Conservation (phyloP, 1,284 basidiomycete genomes). For the Cutaneotrichosporon curvatum region DNA sequence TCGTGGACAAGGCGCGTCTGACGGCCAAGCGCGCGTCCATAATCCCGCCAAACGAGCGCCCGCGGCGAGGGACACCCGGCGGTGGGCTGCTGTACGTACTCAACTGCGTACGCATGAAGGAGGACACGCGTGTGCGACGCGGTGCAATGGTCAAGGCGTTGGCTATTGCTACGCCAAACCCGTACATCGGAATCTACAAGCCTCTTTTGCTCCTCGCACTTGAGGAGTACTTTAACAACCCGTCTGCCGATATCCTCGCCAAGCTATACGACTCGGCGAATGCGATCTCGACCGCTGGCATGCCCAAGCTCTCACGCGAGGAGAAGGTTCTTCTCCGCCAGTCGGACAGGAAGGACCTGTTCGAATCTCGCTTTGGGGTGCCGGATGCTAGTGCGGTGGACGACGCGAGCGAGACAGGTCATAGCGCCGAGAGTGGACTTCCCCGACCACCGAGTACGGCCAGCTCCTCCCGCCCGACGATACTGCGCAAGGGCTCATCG, state of each 20-base stretch:
- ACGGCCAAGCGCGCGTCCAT: slow-evolving; percentile 10
- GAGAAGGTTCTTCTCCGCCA: slow-evolving; percentile 86
- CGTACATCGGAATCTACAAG: slow-evolving; percentile 98
- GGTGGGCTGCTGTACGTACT: slow-evolving; percentile 77
- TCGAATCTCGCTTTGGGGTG: slow-evolving; percentile 63
- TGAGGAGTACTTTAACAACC: slow-evolving; percentile 86
- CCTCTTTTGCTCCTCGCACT: slow-evolving; percentile 87
- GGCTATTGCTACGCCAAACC: slow-evolving; percentile 89
- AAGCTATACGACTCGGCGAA: slow-evolving; percentile 90
- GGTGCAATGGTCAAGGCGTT: slow-evolving; percentile 93
- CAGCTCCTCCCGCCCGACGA: slow-evolving; percentile 3
- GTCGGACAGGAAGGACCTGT: slow-evolving; percentile 84
- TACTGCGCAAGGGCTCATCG: slow-evolving; percentile 14
- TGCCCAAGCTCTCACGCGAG: slow-evolving; percentile 66
- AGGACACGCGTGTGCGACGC: slow-evolving; percentile 80
- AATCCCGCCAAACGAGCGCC: slow-evolving; percentile 18
- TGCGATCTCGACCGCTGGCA: slow-evolving; percentile 72
- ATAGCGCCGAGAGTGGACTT: not conserved
- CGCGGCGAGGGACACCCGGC: slow-evolving; percentile 32
- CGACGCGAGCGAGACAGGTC: slow-evolving; percentile 1
- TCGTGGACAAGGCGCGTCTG: slow-evolving; percentile 16
- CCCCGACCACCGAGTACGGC: slow-evolving; percentile 6
- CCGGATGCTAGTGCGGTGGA: slow-evolving; percentile 5
- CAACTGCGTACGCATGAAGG: slow-evolving; percentile 91
- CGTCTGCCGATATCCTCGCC: slow-evolving; percentile 78